phyloP scores from a whole-genome alignment of 2,329 filamentous ascomycete genomes.

The Fusarium heterosporum region DNA sequence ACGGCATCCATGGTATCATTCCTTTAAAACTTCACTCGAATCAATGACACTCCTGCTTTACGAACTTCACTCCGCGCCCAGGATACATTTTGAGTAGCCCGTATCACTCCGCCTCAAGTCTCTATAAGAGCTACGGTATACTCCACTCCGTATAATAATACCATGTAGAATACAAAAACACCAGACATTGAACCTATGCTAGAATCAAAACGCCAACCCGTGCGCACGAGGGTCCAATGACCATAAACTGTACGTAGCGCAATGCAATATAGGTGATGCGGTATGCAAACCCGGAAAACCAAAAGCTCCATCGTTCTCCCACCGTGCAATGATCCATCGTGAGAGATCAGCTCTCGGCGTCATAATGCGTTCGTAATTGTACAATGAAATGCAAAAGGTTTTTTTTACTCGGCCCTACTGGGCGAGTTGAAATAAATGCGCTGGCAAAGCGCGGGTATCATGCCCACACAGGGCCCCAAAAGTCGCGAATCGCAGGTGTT shows the following conservation, averaged over 20 bases:
- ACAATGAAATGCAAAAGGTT: constrained; percentile 40
- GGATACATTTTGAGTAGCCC: constrained; percentile 17
- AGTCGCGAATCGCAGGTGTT: constrained; percentile 38
- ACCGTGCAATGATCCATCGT: constrained; percentile 38
- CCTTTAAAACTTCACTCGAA: constrained; percentile 27
- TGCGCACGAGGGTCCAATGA: constrained; percentile 24
- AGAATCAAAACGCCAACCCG: constrained; percentile 40
- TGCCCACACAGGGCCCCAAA: constrained; percentile 45
- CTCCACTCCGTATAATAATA: constrained; percentile 31
- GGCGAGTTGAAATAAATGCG: constrained; percentile 37
- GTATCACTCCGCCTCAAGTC: constrained; percentile 32
- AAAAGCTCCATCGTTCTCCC: constrained; percentile 42
- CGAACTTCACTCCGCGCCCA: constrained; percentile 40
- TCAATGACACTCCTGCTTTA: constrained; percentile 38
- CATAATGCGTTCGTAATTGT: constrained; percentile 49
- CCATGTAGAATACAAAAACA: constrained; percentile 39
- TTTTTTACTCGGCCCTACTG: constrained; percentile 19
- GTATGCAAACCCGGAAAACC: constrained; percentile 38
- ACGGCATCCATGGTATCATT: constrained; percentile 12
- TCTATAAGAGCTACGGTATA: constrained; percentile 26
- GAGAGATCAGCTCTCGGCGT: constrained; percentile 36
- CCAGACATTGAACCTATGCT: constrained; percentile 35
- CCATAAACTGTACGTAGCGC: constrained; percentile 12
- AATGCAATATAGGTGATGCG: constrained; percentile 40
- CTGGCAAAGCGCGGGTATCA: constrained; percentile 49